Evolutionary conservation across 1,284 basidiomycete genomes (phyloP).

Genomic region (Paramarasmius palmivorus): DNA sequence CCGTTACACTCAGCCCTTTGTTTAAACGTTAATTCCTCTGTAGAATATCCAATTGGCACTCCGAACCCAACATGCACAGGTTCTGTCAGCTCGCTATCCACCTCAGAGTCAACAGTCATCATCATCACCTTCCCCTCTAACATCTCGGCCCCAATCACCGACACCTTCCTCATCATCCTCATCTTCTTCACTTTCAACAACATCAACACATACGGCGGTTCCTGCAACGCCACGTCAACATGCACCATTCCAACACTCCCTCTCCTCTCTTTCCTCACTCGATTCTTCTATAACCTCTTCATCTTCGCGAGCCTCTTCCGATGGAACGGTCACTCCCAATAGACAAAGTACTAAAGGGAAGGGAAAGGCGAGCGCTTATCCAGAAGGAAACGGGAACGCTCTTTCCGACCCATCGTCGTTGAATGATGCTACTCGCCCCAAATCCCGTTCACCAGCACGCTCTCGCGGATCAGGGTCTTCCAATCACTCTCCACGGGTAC

Average conservation of each 20-base stretch:
- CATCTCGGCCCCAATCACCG: slow-evolving; percentile 37
- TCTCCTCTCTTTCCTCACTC: not conserved
- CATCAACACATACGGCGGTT: slow-evolving; percentile 43
- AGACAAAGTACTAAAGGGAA: not conserved
- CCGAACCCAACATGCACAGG: slow-evolving; percentile 22
- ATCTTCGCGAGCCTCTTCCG: slow-evolving; percentile 9
- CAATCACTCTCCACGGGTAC: slow-evolving; percentile 58
- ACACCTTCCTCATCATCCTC: slow-evolving; percentile 48
- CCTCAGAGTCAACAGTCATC: slow-evolving; percentile 12
- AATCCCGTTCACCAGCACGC: not conserved
- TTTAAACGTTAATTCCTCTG: not conserved
- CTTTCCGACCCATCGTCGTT: not conserved
- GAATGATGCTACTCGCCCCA: not conserved
- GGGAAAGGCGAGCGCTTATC: not conserved
- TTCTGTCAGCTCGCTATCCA: slow-evolving; percentile 12
- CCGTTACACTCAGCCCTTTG: slow-evolving; percentile 13
- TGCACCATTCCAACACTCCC: slow-evolving; percentile 10
- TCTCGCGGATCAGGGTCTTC: slow-evolving; percentile 35
- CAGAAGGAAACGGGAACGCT: not conserved
- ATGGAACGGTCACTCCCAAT: slow-evolving; percentile 14
- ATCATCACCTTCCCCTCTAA: slow-evolving; percentile 13
- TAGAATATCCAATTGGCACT: slow-evolving; percentile 47
- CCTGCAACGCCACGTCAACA: slow-evolving; percentile 25
- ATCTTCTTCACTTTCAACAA: slow-evolving; percentile 62
- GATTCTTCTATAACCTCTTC: slow-evolving; percentile 4